Percentiles rank a stretch among this genome's conserved stretches.
phyloP scores from a whole-genome alignment of 805 yeast species.

The Myxozyma sirexii region DNA sequence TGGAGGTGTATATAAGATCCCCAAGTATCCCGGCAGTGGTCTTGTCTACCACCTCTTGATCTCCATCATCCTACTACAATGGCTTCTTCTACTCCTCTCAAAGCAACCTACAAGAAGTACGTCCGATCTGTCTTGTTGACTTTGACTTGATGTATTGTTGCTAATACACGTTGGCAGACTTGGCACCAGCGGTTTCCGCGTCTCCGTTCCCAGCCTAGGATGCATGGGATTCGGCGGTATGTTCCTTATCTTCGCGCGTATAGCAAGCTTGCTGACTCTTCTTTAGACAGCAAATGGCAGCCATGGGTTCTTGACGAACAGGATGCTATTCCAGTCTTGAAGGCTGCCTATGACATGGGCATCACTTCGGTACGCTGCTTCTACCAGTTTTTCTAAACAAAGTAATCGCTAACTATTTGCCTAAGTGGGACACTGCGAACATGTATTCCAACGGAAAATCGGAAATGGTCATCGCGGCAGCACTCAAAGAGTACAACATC shows the following conservation, averaged over 20 bases:
- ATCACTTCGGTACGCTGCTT: conserved; percentile 43
- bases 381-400: neutral
- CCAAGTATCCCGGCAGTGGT: too few relatives aligned
- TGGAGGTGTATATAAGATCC: too few relatives aligned
- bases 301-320: conserved; percentile 46
- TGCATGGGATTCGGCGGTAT: conserved; percentile 28
- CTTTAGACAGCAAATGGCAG: conserved; percentile 12
- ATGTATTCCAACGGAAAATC: conserved; percentile 49
- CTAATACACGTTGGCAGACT: conserved; percentile 2
- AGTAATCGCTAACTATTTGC: neutral
- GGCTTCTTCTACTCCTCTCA: too few relatives aligned
- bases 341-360: conserved; percentile 50
- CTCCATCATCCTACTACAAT: too few relatives aligned
- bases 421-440: conserved; percentile 47
- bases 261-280: neutral
- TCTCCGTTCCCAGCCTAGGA: conserved; percentile 25
- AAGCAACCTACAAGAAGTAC: too few relatives aligned
- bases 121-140: too few relatives aligned
- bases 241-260: neutral
- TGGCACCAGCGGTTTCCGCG: conserved; percentile 22
- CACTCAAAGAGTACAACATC: conserved; percentile 54
- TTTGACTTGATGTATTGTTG: too few relatives aligned
- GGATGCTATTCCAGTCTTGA: conserved; percentile 48
- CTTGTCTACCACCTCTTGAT: too few relatives aligned
- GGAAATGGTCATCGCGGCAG: conserved; percentile 53